Conservation (phyloP, 2,329 filamentous ascomycete genomes). For the Penicillium sp. region DNA sequence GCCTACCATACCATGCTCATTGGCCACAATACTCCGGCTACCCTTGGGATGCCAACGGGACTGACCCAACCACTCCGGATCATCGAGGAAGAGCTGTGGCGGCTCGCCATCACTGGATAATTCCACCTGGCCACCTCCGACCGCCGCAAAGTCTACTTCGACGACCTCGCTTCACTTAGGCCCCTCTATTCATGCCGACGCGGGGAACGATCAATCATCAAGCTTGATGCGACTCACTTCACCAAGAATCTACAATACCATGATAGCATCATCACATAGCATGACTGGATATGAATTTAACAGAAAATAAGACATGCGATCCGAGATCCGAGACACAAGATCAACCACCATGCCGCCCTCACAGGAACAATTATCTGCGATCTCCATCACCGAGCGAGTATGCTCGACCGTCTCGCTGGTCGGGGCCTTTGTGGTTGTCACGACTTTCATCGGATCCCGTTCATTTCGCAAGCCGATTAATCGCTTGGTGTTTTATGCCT, state of each 20-base stretch:
- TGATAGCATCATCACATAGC: background rate
- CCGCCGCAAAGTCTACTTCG: background rate
- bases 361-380: slow-evolving; percentile 50
- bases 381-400: slow-evolving; percentile 66
- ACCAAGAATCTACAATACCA: background rate
- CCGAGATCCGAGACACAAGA: background rate
- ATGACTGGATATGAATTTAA: background rate
- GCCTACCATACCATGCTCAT: background rate
- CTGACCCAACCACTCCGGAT: background rate
- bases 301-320: background rate
- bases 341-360: slow-evolving; percentile 33
- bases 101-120: background rate
- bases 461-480: slow-evolving; percentile 86
- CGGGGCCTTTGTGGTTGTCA: slow-evolving; percentile 71
- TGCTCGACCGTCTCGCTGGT: slow-evolving; percentile 71
- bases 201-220: background rate
- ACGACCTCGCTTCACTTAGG: background rate
- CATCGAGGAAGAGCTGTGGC: background rate
- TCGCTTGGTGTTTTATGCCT: slow-evolving; percentile 79
- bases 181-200: background rate
- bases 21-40: background rate
- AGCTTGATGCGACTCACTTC: background rate
- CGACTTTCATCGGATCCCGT: slow-evolving; percentile 67
- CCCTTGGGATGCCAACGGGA: background rate
- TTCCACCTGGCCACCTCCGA: background rate